Evolutionary conservation across 2,329 filamentous ascomycete genomes (phyloP).

Genomic region (Anisogramma anomala): DNA sequence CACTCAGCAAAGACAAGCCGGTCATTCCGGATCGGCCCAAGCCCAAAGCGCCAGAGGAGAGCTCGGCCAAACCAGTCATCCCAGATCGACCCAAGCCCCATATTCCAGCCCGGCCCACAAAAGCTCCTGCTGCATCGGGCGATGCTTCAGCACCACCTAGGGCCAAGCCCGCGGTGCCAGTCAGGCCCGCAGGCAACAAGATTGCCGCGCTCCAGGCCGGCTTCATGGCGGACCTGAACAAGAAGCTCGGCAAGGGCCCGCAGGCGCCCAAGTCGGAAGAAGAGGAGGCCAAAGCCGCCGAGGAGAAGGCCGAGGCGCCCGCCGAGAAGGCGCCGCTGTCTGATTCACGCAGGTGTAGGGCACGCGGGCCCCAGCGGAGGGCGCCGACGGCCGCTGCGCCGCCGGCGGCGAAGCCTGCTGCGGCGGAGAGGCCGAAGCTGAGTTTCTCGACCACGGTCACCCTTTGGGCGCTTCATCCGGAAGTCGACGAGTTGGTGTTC

Average conservation of each 20-base stretch:
- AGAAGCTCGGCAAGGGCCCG: conserved; percentile 77
- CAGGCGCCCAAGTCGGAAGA: conserved; percentile 54
- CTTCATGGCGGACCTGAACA: conserved; percentile 89
- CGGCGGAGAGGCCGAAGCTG: conserved; percentile 26
- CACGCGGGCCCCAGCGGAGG: conserved; percentile 64
- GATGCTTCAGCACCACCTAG: conserved; percentile 43
- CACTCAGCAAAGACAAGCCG: conserved; percentile 30
- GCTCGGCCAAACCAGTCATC: conserved; percentile 29
- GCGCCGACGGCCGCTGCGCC: conserved; percentile 25
- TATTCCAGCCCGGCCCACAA: conserved; percentile 52
- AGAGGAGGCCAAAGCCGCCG: conserved; percentile 44
- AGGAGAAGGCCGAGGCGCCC: conserved; percentile 45
- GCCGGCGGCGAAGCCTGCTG: conserved; percentile 21
- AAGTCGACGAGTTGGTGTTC: conserved; percentile 35
- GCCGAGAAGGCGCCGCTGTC: conserved; percentile 66
- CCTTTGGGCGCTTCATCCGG: conserved; percentile 40
- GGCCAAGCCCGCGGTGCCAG: conserved; percentile 73
- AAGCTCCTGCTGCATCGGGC: conserved; percentile 34
- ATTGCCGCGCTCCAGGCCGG: conserved; percentile 84
- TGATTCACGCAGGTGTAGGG: conserved; percentile 83
- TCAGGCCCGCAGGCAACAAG: conserved; percentile 68
- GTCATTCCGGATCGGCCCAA: conserved; percentile 43
- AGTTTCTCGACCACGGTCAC: conserved; percentile 37
- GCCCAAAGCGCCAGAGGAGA: conserved; percentile 27
- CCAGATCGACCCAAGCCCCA: conserved; percentile 47